These are phyloP conservation scores for Cladosporium sp. DNA, from an alignment of 2,329 filamentous ascomycete genomes.

Conservation along the genomic window DNA sequence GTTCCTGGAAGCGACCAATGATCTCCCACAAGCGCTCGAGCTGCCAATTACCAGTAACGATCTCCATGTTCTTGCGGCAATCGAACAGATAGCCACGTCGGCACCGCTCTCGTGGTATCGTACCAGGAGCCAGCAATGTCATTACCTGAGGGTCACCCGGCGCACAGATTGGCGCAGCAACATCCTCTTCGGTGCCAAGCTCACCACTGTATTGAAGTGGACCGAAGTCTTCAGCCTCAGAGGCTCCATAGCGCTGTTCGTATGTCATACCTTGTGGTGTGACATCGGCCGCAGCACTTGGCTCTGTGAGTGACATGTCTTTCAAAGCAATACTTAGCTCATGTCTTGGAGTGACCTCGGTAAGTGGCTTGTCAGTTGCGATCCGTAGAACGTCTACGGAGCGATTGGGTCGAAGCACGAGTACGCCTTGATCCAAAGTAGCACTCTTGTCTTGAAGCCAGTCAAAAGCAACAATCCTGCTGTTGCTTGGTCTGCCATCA, in stretches of 20 bases:
- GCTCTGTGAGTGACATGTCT: slow-evolving; percentile 22
- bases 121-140: slow-evolving; percentile 23
- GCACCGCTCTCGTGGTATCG: slow-evolving; percentile 50
- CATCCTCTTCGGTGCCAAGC: slow-evolving; percentile 6
- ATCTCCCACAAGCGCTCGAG: slow-evolving; percentile 77
- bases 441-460: slow-evolving; percentile 49
- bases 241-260: slow-evolving; percentile 4
- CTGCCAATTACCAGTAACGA: slow-evolving; percentile 70
- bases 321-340: slow-evolving; percentile 33
- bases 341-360: slow-evolving; percentile 41
- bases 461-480: slow-evolving; percentile 57
- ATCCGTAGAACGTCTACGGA: slow-evolving; percentile 48
- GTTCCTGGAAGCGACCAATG: slow-evolving; percentile 62
- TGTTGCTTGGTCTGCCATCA: slow-evolving; percentile 41
- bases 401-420: slow-evolving; percentile 51
- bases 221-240: slow-evolving; percentile 25
- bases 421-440: slow-evolving; percentile 45
- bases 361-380: slow-evolving; percentile 37
- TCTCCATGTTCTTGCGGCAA: slow-evolving; percentile 58
- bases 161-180: slow-evolving; percentile 8
- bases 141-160: slow-evolving; percentile 19
- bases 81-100: slow-evolving; percentile 56
- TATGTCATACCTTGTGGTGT: background rate
- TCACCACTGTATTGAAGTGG: slow-evolving; percentile 13
- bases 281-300: slow-evolving; percentile 13